Evolutionary conservation across 495 filamentous ascomycete species (phyloP).

Genomic region (Podospora appendiculata): DNA sequence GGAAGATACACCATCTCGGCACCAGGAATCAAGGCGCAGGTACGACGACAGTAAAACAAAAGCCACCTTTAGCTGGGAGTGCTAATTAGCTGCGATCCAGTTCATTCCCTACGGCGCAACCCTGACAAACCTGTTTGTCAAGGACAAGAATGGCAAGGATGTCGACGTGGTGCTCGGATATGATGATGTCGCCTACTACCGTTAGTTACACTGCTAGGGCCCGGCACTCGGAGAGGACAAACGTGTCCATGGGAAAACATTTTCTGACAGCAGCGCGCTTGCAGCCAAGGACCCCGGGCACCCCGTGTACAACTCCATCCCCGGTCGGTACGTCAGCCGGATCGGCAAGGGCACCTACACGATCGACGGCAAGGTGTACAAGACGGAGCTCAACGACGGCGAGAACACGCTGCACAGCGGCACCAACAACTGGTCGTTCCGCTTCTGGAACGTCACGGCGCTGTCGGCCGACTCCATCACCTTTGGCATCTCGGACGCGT

Average conservation of each 20-base stretch:
- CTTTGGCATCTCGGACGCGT: slow-evolving; percentile 62
- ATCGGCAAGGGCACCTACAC: slow-evolving; percentile 47
- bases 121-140: slow-evolving; percentile 50
- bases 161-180: slow-evolving; percentile 48
- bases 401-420: slow-evolving; percentile 53
- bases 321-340: slow-evolving; percentile 48
- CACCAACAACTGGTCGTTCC: slow-evolving; percentile 52
- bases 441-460: slow-evolving; percentile 46
- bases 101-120: slow-evolving; percentile 50
- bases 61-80: too few relatives aligned
- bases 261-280: not conserved
- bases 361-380: slow-evolving; percentile 43
- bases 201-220: slow-evolving; percentile 15
- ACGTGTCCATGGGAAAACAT: not conserved
- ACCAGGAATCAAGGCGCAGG: slow-evolving; percentile 45
- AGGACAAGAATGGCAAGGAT: slow-evolving; percentile 47
- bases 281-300: slow-evolving; percentile 41
- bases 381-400: slow-evolving; percentile 46
- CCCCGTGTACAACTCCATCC: slow-evolving; percentile 44
- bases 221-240: not conserved
- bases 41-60: slow-evolving; percentile 6
- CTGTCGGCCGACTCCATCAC: slow-evolving; percentile 62
- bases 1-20: slow-evolving; percentile 43
- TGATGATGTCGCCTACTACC: slow-evolving; percentile 42
- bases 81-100: slow-evolving; percentile 13